phyloP scores from a whole-genome alignment of 768 basidiomycete genomes.

The Boletus tylopilopsis region DNA sequence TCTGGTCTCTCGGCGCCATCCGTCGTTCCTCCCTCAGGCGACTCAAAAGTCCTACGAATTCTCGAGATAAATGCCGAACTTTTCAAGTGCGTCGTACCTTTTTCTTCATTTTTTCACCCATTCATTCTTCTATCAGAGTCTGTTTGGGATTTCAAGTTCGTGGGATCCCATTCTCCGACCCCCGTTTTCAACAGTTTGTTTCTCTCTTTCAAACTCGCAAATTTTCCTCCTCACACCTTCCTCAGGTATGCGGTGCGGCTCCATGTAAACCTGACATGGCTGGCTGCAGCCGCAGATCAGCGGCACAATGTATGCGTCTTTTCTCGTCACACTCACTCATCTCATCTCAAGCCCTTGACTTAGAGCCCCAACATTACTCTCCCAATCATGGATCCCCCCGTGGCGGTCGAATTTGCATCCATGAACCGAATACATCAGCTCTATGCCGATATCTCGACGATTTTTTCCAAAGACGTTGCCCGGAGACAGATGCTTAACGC shows the following conservation, averaged over 20 bases:
- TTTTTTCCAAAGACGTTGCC: constrained; percentile 63
- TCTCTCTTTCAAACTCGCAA: neutral
- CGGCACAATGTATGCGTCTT: constrained; percentile 42
- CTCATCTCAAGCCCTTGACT: constrained; percentile 1
- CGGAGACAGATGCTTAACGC: constrained; percentile 37
- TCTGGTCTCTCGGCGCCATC: constrained; percentile 17
- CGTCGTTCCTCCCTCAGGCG: constrained; percentile 6
- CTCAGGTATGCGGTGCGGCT: constrained; percentile 57
- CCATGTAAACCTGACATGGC: constrained; percentile 68
- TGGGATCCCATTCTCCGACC: constrained; percentile 43
- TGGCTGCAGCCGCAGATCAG: constrained; percentile 66
- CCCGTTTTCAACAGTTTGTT: constrained; percentile 58
- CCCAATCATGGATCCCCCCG: constrained; percentile 56
- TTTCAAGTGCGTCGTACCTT: constrained; percentile 47
- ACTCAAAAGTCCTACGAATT: constrained; percentile 52
- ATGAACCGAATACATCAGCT: constrained; percentile 62
- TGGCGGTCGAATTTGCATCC: constrained; percentile 47
- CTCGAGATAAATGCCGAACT: constrained; percentile 69
- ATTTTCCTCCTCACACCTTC: constrained; percentile 11
- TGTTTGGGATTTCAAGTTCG: constrained; percentile 59
- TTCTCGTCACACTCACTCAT: neutral
- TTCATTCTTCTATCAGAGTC: constrained; percentile 38
- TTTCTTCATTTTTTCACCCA: neutral
- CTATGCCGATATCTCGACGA: constrained; percentile 54
- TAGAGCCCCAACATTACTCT: constrained; percentile 38